phyloP scores from a whole-genome alignment of 495 filamentous ascomycete genomes.

The Aspergillus steynii region DNA sequence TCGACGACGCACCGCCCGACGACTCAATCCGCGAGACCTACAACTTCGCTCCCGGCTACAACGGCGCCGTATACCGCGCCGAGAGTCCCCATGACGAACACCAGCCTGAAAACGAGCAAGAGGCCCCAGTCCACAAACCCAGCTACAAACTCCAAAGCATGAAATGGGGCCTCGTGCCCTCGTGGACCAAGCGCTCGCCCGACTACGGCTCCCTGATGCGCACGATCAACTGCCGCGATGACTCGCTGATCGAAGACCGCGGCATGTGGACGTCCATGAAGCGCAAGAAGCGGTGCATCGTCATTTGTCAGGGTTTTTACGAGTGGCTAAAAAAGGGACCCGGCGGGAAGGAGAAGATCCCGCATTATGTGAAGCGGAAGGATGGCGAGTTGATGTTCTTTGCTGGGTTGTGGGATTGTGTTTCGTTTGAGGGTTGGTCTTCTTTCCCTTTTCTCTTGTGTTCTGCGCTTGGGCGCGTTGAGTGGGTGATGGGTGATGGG shows the following conservation, averaged over 20 bases:
- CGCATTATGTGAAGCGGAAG: constrained; percentile 76
- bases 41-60: constrained; percentile 88
- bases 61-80: constrained; percentile 85
- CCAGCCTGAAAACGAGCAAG: constrained; percentile 6
- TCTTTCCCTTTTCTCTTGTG: background rate
- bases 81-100: constrained; percentile 36
- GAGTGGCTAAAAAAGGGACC: constrained; percentile 87
- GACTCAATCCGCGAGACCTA: constrained; percentile 75
- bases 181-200: constrained; percentile 83
- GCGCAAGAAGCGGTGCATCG: constrained; percentile 78
- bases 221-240: constrained; percentile 94
- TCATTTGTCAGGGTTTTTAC: constrained; percentile 90
- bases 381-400: constrained; percentile 86
- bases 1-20: constrained; percentile 75
- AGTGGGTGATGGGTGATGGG: background rate
- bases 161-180: constrained; percentile 92
- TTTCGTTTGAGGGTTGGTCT: constrained; percentile 68
- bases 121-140: background rate
- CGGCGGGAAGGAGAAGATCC: constrained; percentile 73
- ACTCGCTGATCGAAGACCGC: constrained; percentile 70
- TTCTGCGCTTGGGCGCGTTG: background rate
- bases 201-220: constrained; percentile 75
- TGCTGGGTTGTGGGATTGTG: constrained; percentile 90
- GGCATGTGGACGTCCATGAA: constrained; percentile 96
- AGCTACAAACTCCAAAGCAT: constrained; percentile 83